Evolutionary conservation across 1,284 basidiomycete species (phyloP).

Genomic region (Anthracocystis walkeri): DNA sequence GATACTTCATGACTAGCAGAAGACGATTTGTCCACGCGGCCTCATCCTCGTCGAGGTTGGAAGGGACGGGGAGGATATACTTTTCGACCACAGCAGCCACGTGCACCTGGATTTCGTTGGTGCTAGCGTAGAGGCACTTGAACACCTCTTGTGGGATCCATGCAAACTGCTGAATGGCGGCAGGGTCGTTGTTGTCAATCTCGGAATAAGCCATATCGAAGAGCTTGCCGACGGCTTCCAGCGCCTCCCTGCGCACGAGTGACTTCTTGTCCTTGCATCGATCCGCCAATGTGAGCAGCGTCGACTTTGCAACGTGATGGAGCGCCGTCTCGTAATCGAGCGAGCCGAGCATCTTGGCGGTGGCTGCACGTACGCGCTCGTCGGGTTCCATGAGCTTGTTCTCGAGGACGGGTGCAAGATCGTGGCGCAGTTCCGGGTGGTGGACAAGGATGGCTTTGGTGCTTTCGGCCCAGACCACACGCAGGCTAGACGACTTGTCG

Average conservation of each 20-base stretch:
- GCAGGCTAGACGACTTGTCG: conserved; percentile 80
- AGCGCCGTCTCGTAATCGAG: conserved; percentile 90
- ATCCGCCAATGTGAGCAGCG: conserved; percentile 78
- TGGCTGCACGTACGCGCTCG: conserved; percentile 87
- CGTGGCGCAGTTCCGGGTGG: conserved; percentile 78
- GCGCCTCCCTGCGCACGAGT: conserved; percentile 83
- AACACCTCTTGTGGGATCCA: conserved; percentile 89
- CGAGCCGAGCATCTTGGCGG: conserved; percentile 83
- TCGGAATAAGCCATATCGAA: conserved; percentile 87
- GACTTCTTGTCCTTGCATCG: conserved; percentile 88
- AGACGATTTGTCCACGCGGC: conserved; percentile 86
- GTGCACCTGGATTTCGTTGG: conserved; percentile 73
- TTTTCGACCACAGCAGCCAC: conserved; percentile 74
- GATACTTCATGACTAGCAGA: conserved; percentile 78
- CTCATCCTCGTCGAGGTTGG: conserved; percentile 79
- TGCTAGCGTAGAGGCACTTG: conserved; percentile 70
- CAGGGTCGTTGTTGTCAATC: conserved; percentile 85
- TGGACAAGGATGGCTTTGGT: conserved; percentile 72
- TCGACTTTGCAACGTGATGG: conserved; percentile 80
- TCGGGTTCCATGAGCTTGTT: conserved; percentile 78
- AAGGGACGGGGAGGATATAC: conserved; percentile 84
- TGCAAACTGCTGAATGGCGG: conserved; percentile 82
- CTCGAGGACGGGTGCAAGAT: conserved; percentile 47
- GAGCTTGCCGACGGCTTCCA: conserved; percentile 81
- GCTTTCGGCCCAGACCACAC: conserved; percentile 83